Evolutionary conservation across 495 filamentous ascomycete genomes (phyloP).

Genomic region (Trichoderma virens): DNA sequence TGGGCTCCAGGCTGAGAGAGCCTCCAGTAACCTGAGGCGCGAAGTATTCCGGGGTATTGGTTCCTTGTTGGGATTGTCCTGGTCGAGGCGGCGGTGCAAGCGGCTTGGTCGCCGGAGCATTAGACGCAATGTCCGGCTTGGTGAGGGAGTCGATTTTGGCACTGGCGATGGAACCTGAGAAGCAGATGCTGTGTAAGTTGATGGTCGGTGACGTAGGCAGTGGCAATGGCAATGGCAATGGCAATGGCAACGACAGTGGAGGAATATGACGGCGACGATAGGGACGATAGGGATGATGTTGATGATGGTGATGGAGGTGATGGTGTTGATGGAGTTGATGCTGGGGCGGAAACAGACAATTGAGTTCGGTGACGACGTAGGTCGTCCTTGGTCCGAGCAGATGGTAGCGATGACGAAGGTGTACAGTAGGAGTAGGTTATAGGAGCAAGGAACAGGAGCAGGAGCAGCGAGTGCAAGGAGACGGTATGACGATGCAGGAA

Average conservation of each 20-base stretch:
- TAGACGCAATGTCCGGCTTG: constrained; percentile 31
- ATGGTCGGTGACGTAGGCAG: constrained; percentile 12
- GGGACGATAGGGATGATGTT: too few relatives aligned
- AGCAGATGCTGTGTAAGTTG: constrained; percentile 17
- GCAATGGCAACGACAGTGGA: neutral
- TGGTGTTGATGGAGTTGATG: neutral
- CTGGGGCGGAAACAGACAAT: neutral
- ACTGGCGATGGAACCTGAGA: constrained; percentile 23
- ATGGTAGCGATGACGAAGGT: neutral
- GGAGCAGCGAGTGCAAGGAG: neutral
- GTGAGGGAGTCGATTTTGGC: constrained; percentile 28
- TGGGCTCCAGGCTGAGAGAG: constrained; percentile 74
- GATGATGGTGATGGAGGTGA: neutral
- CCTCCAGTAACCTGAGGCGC: constrained; percentile 45
- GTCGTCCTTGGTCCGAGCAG: neutral
- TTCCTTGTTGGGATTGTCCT: constrained; percentile 39
- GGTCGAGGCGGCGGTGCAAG: constrained; percentile 79
- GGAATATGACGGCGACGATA: too few relatives aligned
- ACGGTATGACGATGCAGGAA: constrained; percentile 11
- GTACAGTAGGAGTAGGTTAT: too few relatives aligned
- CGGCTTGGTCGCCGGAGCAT: constrained; percentile 42
- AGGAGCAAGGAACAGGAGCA: too few relatives aligned
- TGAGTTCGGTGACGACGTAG: neutral
- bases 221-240: constrained; percentile 8
- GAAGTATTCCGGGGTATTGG: constrained; percentile 73